phyloP scores from a whole-genome alignment of 768 basidiomycete species.

The Mycena epipterygia region DNA sequence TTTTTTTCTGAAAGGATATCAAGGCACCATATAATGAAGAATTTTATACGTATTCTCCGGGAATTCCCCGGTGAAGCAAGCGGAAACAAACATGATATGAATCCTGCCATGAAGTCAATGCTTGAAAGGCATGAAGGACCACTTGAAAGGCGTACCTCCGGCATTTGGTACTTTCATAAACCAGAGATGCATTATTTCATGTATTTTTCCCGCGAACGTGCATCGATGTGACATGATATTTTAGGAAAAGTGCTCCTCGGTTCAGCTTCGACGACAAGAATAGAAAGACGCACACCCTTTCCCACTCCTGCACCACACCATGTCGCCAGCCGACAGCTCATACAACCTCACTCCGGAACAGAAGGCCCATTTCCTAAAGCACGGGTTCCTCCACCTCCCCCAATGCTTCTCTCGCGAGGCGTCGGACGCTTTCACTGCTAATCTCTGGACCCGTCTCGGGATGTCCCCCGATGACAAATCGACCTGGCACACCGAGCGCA shows the following conservation, averaged over 20 bases:
- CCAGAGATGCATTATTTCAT: no score
- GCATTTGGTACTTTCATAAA: no score
- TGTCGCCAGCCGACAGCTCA: constrained; percentile 11
- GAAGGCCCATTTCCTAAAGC: constrained; percentile 66
- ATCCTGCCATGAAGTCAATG: no score
- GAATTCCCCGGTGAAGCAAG: no score
- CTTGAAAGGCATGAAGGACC: no score
- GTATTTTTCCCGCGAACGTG: no score
- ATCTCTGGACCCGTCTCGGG: constrained; percentile 66
- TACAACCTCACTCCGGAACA: constrained; percentile 54
- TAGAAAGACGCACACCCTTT: not conserved
- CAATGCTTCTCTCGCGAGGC: constrained; percentile 67
- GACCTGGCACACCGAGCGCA: constrained; percentile 66
- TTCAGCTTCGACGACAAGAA: not conserved
- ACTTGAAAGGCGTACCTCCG: no score
- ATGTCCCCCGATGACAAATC: constrained; percentile 66
- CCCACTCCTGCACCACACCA: not conserved
- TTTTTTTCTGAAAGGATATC: no score
- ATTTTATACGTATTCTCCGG: no score
- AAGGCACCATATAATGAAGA: no score
- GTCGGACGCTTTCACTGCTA: constrained; percentile 62
- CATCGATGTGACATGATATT: no score
- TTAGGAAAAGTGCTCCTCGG: not conserved
- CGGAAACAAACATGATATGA: no score
- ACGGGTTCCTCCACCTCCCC: constrained; percentile 68